Base-by-base conservation (phyloP, 2,329 filamentous ascomycete genomes). In the Metarhizium album region DNA sequence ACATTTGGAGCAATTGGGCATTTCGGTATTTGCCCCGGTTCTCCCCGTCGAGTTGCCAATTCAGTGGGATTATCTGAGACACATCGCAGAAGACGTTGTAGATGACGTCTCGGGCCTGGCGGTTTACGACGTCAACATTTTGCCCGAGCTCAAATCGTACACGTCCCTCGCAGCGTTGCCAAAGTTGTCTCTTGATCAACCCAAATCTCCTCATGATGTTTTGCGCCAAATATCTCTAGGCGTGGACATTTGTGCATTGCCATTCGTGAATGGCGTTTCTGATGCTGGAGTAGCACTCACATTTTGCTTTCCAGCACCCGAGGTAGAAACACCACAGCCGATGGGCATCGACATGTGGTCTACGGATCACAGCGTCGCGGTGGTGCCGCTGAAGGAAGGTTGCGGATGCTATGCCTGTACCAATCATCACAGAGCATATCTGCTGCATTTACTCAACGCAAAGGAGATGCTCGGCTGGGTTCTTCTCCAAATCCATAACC, bases 391-490 rank as follows among this genome's bases (percentile, higher is more conserved):
- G 2, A 63, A 68, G 1, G 59, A 74, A 5, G 75, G 67, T 16
- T 98, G 93, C 66, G 59, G 69, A 47, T 98, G 93, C 74, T 91
- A 95, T 65, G 74, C 89, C 22, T 98, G 93, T 73, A 80, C 74
- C 2, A 79, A 78, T 18, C 91, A 97, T 66, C 89, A 95, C 67
- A 75, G 84, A 47, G 91, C 93, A 0, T 98, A 87, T 67, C 63
- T 98, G 35, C 85, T 90, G 57, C 93, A 98, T 66, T 76, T 97
- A 1, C 79, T 98, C 5, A 76, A 81, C 45, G 90, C 93, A 1
- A 94, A 90, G 62, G 93, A 98, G 68, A 97, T 98, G 93, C 80
- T 96, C 4, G 91, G 86, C 23, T 98, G 93, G 93, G 87, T 85
- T 0, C 75, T 98, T 7, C 74, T 98, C 7, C 91, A 97, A 65